Base-by-base conservation (phyloP, 2,329 filamentous ascomycete species). In the Aspergillus luchuensis region DNA sequence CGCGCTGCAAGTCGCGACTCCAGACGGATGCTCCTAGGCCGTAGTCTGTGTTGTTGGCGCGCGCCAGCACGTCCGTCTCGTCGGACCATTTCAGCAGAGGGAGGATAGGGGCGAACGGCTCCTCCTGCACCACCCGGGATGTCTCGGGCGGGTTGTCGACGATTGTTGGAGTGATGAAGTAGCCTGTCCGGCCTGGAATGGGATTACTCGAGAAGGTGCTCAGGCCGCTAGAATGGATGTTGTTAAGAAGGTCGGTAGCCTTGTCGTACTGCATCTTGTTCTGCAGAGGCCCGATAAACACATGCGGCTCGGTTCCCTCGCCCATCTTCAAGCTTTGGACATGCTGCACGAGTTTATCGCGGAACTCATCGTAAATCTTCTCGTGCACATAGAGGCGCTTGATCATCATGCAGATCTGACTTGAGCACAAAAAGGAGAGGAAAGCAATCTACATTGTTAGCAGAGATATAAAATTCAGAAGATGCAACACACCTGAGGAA, bases 211-310 rank as follows among this genome's bases (percentile, higher is more conserved):
- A 66, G 1, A 81, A 82, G 47, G 85, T 78, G 11, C 81, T 80
- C 65, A 84, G 80, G 51, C 83, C 82, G 39, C 84, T 81, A 63
- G 79, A 77, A 67, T 82, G 80, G 60, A 83, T 84, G 53, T 87
- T 84, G 8, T 79, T 78, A 56, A 89, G 80, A 62, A 87, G 82
- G 11, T 77, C 72, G 67, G 82, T 83, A 25, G 87, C 84, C 23
- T 82, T 82, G 50, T 88, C 83, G 69, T 82, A 90, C 72, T 90
- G 88, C 81, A 86, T 83, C 65, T 80, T 74, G 73, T 90, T 90
- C 62, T 87, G 86, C 2, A 90, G 74, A 0, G 88, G 88, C 0
- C 86, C 84, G 58, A 86, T 81, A 41, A 84, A 71, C 47, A 81
- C 78, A 45, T 76, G 76, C 53, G 74, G 79, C 57, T 82, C 72